Conservation (phyloP, 805 yeast genomes). For the Zygosaccharomyces gambellarensis region DNA sequence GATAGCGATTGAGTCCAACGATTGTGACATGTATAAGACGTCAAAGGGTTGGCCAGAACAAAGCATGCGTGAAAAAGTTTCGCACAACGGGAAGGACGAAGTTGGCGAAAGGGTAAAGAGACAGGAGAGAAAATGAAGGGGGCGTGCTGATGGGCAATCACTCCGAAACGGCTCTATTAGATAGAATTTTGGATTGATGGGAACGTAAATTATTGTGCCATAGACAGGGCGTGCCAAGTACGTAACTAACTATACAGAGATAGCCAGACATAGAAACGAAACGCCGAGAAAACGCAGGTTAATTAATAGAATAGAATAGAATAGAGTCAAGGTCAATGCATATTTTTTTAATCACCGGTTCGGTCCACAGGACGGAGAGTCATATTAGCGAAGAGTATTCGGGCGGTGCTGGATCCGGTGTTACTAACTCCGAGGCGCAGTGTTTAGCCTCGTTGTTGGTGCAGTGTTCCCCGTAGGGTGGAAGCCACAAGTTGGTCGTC, state of each 20-base stretch:
- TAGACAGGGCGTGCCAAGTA: too few relatives aligned
- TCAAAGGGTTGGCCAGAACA: background rate
- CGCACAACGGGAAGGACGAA: too few relatives aligned
- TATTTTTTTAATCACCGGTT: too few relatives aligned
- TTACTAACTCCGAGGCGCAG: background rate
- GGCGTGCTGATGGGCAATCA: background rate
- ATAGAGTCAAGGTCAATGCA: too few relatives aligned
- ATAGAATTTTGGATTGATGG: too few relatives aligned
- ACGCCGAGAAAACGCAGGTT: too few relatives aligned
- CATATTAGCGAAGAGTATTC: background rate
- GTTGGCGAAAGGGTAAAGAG: background rate
- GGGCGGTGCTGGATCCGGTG: background rate
- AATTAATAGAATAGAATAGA: too few relatives aligned
- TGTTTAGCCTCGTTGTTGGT: background rate
- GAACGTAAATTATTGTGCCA: background rate
- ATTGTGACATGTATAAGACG: background rate
- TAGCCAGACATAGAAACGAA: too few relatives aligned
- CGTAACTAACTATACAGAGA: too few relatives aligned
- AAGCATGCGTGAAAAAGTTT: background rate
- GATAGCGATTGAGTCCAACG: background rate
- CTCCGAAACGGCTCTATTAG: too few relatives aligned
- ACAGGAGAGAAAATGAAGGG: background rate
- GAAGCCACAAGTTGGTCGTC: constrained; percentile 12
- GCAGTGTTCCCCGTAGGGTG: constrained; percentile 4
- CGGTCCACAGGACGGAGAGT: background rate